Base-by-base conservation (phyloP, 441 rosid species). In the Aleurites moluccanus region DNA sequence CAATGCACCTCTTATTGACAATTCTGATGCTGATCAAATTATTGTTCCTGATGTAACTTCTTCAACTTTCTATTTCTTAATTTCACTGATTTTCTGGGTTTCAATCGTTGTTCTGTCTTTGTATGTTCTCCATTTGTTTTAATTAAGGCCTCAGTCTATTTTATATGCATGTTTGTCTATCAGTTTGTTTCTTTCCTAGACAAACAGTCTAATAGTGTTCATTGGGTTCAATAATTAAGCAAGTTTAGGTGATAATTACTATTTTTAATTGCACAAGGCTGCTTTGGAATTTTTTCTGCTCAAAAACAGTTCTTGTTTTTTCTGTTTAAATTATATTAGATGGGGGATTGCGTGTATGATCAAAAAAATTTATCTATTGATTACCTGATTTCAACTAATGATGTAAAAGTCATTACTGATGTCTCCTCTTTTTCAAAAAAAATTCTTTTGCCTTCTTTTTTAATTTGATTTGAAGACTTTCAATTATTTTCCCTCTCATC, bases 41-140 rank as follows among this genome's bases (percentile, higher is more conserved):
- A 79, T 91, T 35, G 94, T 93, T 47, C 82, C 98, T 1, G 94
- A 93, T 78, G 98, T 93, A 82, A 79, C 83, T 75, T 35, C 56
- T 20, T 42, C 6, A 21, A 2, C 64, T 38, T 44, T n/a, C 18
- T 44, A 28, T 45, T n/a, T 14, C 11, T 64, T 20, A 3, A 28
- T 59, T 59, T 45, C 27, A 18, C 13, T 10, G 3, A 27, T 10
- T 30, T 27, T 28, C 56, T 67, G 67, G 68, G 57, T 30, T 57
- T 15, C 21, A 4, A n/a, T 49, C 33, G 64, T 10, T 16, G 11
- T 25, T 47, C 20, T 44, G 16, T 11, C 1, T 21, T 38, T 15
- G 55, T 10, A 42, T 70, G 44, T 9, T 25, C 15, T 23, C 52
- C 33, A 25, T 56, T 68, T 68, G 53, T 74, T 42, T 55, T 55